Evolutionary conservation across 2,329 filamentous ascomycete genomes (phyloP).

Genomic region (Tolypocladium amazonense): DNA sequence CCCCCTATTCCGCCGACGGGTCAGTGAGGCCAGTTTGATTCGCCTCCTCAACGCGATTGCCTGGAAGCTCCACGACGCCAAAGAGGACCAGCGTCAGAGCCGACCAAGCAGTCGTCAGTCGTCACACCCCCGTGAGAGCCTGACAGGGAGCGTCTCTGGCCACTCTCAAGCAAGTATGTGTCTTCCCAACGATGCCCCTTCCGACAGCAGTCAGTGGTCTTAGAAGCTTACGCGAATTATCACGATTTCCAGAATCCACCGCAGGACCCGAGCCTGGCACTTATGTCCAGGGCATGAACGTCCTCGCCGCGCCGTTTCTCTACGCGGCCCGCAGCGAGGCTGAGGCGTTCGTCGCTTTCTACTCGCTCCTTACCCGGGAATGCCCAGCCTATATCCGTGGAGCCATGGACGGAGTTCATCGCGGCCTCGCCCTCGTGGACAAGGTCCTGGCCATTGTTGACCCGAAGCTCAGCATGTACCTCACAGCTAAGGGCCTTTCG

Average conservation of each 20-base stretch:
- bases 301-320: constrained; percentile 87
- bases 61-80: constrained; percentile 81
- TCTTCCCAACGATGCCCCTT: constrained; percentile 14
- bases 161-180: constrained; percentile 27
- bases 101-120: constrained; percentile 27
- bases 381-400: constrained; percentile 90
- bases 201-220: not conserved
- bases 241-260: constrained; percentile 54
- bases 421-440: constrained; percentile 82
- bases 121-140: constrained; percentile 19
- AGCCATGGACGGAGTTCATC: constrained; percentile 95
- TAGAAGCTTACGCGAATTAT: constrained; percentile 10
- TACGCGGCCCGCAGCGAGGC: constrained; percentile 92
- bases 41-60: constrained; percentile 89
- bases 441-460: constrained; percentile 87
- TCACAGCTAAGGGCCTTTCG: constrained; percentile 77
- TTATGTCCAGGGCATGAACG: constrained; percentile 99
- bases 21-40: constrained; percentile 91
- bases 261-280: constrained; percentile 58
- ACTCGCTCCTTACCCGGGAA: constrained; percentile 76
- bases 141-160: constrained; percentile 23
- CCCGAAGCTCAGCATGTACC: constrained; percentile 71
- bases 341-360: constrained; percentile 86
- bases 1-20: constrained; percentile 88
- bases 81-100: constrained; percentile 36